Percentiles rank a stretch among this genome's conserved stretches.
These are phyloP conservation scores for Deuterostichococcus epilithicus DNA, from an alignment of 139 green algal species.

Conservation along the genomic window DNA sequence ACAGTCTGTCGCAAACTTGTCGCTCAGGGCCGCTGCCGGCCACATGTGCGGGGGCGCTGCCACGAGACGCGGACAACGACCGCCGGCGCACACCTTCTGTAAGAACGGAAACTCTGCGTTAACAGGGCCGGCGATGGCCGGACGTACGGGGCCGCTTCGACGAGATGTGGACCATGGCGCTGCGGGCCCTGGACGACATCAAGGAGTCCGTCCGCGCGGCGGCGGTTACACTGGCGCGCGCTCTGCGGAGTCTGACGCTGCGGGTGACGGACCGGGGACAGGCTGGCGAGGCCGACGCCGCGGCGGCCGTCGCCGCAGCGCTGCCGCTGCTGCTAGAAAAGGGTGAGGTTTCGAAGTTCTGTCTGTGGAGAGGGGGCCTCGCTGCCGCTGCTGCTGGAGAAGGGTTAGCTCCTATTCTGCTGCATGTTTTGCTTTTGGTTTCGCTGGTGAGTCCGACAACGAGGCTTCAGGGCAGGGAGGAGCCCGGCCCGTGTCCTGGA, in stretches of 20 bases:
- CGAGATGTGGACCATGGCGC: constrained; percentile 69
- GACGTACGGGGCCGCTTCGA: constrained; percentile 57
- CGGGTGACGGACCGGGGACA: constrained; percentile 58
- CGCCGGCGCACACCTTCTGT: too few species aligned
- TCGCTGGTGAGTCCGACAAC: too few species aligned
- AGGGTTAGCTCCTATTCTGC: constrained; percentile 20
- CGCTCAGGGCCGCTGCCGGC: too few species aligned
- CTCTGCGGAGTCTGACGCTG: constrained; percentile 58
- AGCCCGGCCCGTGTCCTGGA: too few species aligned
- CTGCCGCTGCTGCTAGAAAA: constrained; percentile 69
- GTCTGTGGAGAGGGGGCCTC: too few species aligned
- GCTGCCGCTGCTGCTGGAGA: constrained; percentile 67
- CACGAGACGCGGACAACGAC: too few species aligned
- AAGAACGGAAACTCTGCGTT: too few species aligned
- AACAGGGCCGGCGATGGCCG: constrained; percentile 47
- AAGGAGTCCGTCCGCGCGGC: constrained; percentile 75
- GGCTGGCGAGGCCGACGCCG: constrained; percentile 34
- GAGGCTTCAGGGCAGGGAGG: too few species aligned
- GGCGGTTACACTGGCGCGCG: constrained; percentile 24
- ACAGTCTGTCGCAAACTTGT: too few species aligned
- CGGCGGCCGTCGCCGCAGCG: constrained; percentile 35
- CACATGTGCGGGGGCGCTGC: too few species aligned
- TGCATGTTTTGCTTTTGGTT: too few species aligned
- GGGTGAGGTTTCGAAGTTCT: too few species aligned
- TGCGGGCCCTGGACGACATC: constrained; percentile 82